Evolutionary conservation across 2,329 filamentous ascomycete species (phyloP).

Genomic region (Talaromyces sp.): DNA sequence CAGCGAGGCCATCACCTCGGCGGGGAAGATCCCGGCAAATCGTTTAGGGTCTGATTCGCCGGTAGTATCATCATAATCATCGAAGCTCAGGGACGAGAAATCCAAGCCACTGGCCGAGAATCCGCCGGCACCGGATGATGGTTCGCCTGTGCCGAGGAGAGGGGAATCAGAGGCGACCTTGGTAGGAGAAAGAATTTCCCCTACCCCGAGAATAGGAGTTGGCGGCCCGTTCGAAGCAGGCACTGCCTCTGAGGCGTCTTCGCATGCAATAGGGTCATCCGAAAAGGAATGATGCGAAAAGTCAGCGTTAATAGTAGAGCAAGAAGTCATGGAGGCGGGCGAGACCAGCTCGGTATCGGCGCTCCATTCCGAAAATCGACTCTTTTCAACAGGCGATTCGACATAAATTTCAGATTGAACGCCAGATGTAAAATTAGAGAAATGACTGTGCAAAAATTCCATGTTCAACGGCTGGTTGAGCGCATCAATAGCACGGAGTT

Average conservation of each 20-base stretch:
- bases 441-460: constrained; percentile 35
- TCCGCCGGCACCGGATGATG: constrained; percentile 21
- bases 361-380: constrained; percentile 39
- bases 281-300: neutral
- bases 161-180: constrained; percentile 7
- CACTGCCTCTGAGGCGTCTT: constrained; percentile 12
- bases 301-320: constrained; percentile 26
- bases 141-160: constrained; percentile 1
- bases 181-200: constrained; percentile 24
- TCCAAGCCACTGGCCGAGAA: constrained; percentile 22
- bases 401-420: constrained; percentile 22
- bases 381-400: constrained; percentile 27
- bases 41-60: constrained; percentile 34
- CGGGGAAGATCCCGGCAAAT: constrained; percentile 31
- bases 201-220: constrained; percentile 31
- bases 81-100: constrained; percentile 29
- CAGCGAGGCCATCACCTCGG: constrained; percentile 25
- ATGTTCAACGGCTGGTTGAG: constrained; percentile 27
- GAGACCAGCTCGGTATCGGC: constrained; percentile 33
- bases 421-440: constrained; percentile 37
- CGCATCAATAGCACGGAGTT: constrained; percentile 31
- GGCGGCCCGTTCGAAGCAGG: constrained; percentile 28
- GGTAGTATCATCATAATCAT: constrained; percentile 21
- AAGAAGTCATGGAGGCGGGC: constrained; percentile 33
- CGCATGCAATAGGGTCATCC: neutral